These are phyloP conservation scores for Filosporella fistucella DNA, from an alignment of 495 filamentous ascomycete species.

Conservation along the genomic window DNA sequence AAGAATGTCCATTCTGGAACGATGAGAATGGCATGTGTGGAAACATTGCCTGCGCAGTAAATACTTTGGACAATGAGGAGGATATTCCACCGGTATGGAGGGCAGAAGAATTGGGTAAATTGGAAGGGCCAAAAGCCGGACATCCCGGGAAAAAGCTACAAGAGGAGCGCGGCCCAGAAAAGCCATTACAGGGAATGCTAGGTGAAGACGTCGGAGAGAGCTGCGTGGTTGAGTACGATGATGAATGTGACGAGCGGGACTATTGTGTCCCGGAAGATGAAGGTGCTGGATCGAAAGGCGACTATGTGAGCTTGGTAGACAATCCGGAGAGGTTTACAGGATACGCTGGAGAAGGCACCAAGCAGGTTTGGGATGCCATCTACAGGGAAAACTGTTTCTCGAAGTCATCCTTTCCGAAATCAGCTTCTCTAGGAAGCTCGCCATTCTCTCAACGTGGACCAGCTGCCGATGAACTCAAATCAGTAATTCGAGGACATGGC, in stretches of 20 bases:
- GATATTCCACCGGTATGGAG: constrained; percentile 92
- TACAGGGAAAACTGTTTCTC: constrained; percentile 98
- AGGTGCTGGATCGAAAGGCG: constrained; percentile 77
- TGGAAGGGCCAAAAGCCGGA: constrained; percentile 84
- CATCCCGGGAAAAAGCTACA: constrained; percentile 77
- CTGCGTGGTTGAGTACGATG: constrained; percentile 95
- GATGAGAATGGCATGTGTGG: constrained; percentile 94
- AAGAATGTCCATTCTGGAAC: constrained; percentile 92
- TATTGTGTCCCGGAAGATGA: constrained; percentile 98
- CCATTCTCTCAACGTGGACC: constrained; percentile 23
- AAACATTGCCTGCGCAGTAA: constrained; percentile 96
- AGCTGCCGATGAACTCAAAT: constrained; percentile 79
- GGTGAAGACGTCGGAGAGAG: constrained; percentile 88
- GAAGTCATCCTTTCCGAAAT: constrained; percentile 53
- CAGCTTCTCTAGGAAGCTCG: constrained; percentile 30
- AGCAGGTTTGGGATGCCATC: constrained; percentile 92
- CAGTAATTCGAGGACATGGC: constrained; percentile 69
- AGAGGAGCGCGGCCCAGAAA: constrained; percentile 56
- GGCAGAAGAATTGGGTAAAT: constrained; percentile 83
- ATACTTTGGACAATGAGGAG: constrained; percentile 90
- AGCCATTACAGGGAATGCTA: constrained; percentile 75
- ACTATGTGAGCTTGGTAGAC: constrained; percentile 90
- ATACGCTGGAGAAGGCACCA: constrained; percentile 75
- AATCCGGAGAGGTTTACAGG: constrained; percentile 97
- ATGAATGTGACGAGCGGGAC: constrained; percentile 95